A percentile compares a stretch with the other conserved stretches of the same genome.
These are phyloP conservation scores for Saccharomycopsis sp. DNA, from an alignment of 805 yeast genomes.

Conservation along the genomic window DNA sequence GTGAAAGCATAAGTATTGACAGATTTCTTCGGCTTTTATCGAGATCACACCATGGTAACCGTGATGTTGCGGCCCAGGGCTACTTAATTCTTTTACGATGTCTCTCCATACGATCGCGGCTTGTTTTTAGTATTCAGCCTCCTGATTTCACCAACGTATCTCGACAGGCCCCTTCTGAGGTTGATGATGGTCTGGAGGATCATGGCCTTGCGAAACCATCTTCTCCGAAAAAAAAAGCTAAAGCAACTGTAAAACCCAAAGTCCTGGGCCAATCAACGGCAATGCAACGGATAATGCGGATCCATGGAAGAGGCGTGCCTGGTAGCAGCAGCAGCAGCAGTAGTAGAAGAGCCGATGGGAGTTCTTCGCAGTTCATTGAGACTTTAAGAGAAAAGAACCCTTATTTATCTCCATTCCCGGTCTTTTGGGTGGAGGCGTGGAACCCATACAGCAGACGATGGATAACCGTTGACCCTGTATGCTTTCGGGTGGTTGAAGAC, in stretches of 20 bases:
- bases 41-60: slow-evolving; percentile 50
- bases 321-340: background rate
- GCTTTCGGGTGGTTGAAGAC: slow-evolving; percentile 55
- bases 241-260: slow-evolving; percentile 5
- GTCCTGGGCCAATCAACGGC: slow-evolving; percentile 5
- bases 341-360: background rate
- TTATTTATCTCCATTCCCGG: slow-evolving; percentile 41
- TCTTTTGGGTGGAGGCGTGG: slow-evolving; percentile 95
- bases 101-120: slow-evolving; percentile 61
- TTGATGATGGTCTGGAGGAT: slow-evolving; percentile 22
- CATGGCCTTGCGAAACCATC: slow-evolving; percentile 11
- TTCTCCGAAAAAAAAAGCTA: slow-evolving; percentile 8
- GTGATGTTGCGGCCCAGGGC: slow-evolving; percentile 82
- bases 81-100: slow-evolving; percentile 72
- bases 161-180: slow-evolving; percentile 16
- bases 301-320: background rate
- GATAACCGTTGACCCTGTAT: slow-evolving; percentile 82
- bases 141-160: slow-evolving; percentile 60
- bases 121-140: slow-evolving; percentile 82
- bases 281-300: background rate
- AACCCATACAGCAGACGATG: slow-evolving; percentile 63
- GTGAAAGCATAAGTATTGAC: slow-evolving; percentile 26
- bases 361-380: background rate
- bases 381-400: slow-evolving; percentile 24
- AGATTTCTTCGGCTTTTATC: slow-evolving; percentile 39